Percentiles rank a stretch among this genome's conserved stretches.
These are phyloP conservation scores for Liriodendron chinense DNA, from an alignment of 164 flowering plant species.

Conservation along the genomic window DNA sequence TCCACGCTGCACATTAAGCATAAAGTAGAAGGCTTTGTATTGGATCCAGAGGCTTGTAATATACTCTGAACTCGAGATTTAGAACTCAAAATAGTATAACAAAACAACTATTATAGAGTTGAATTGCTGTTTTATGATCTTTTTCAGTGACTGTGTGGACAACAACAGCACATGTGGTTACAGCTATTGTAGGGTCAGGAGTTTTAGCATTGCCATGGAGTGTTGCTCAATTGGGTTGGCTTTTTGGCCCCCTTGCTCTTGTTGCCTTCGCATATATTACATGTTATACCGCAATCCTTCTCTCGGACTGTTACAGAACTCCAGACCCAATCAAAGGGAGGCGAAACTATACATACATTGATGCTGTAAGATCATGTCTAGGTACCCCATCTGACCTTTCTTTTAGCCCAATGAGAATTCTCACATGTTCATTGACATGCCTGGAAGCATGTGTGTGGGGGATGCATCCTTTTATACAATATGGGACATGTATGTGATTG, in stretches of 20 bases:
- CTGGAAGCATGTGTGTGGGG: background rate
- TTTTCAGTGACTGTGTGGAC: constrained; percentile 5
- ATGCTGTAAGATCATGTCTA: constrained; percentile 10
- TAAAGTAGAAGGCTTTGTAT: too few relatives aligned
- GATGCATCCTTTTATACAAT: background rate
- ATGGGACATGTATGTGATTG: background rate
- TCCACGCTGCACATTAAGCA: too few relatives aligned
- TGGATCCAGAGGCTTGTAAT: too few relatives aligned
- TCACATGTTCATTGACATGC: background rate
- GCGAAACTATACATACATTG: constrained; percentile 12
- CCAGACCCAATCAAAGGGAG: constrained; percentile 11
- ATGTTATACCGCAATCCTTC: constrained; percentile 13
- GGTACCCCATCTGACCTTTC: background rate
- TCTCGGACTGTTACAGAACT: constrained; percentile 18
- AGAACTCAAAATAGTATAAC: too few relatives aligned
- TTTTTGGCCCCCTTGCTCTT: constrained; percentile 11
- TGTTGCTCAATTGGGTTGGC: constrained; percentile 21
- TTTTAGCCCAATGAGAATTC: background rate
- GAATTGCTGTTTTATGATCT: too few relatives aligned
- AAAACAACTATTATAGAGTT: too few relatives aligned
- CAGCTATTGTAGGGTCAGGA: constrained; percentile 17
- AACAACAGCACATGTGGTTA: constrained; percentile 10
- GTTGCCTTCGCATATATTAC: constrained; percentile 11
- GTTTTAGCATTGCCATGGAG: constrained; percentile 17
- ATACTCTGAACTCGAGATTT: too few relatives aligned